Conservation (phyloP, 2,329 filamentous ascomycete species). For the Arachnomyces sp. region DNA sequence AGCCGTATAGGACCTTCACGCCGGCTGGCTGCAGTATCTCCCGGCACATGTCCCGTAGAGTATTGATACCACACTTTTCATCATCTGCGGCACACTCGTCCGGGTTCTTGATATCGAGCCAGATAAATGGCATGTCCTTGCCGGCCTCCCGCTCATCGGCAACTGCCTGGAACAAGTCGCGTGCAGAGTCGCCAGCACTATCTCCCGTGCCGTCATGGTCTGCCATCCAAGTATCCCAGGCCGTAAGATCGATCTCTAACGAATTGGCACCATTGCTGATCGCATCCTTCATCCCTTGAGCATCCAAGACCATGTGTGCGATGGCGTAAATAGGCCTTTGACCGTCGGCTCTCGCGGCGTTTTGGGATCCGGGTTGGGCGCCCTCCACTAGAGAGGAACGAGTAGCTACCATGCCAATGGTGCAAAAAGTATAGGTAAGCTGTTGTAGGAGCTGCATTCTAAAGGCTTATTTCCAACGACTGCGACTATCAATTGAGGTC, state of each 20-base stretch:
- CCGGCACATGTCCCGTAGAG: slow-evolving; percentile 11
- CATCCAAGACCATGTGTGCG: slow-evolving; percentile 30
- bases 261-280: slow-evolving; percentile 15
- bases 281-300: slow-evolving; percentile 9
- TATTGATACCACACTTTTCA: slow-evolving; percentile 11
- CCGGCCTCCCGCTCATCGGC: slow-evolving; percentile 8
- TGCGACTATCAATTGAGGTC: no score
- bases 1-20: slow-evolving; percentile 14
- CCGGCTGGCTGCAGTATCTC: slow-evolving; percentile 11
- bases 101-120: slow-evolving; percentile 18
- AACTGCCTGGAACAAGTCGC: slow-evolving; percentile 11
- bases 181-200: slow-evolving; percentile 4
- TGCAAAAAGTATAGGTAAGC: no score
- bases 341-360: no score
- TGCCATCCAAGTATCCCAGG: slow-evolving; percentile 14
- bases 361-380: no score
- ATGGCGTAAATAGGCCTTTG: slow-evolving; percentile 22
- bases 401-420: no score
- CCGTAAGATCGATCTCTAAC: slow-evolving; percentile 15
- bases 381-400: no score
- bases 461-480: no score
- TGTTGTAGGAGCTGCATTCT: no score
- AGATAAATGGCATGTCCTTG: slow-evolving; percentile 13
- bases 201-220: slow-evolving; percentile 11
- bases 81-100: slow-evolving; percentile 7